phyloP scores from a whole-genome alignment of 495 filamentous ascomycete genomes.

The Apodospora peruviana region DNA sequence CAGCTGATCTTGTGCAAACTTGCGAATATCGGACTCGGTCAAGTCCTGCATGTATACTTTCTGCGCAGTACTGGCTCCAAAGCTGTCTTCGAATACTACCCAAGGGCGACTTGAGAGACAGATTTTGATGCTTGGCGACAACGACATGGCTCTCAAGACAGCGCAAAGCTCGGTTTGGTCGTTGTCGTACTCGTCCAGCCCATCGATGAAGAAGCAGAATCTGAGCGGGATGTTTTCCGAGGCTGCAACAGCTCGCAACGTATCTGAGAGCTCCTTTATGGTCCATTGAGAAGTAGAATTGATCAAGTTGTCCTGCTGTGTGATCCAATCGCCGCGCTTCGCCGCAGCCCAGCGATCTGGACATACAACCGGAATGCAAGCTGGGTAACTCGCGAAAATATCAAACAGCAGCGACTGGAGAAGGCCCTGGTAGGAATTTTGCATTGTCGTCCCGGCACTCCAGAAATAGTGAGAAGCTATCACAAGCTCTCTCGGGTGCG shows the following conservation, averaged over 20 bases:
- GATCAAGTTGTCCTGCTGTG: background rate
- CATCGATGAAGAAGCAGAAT: slow-evolving; percentile 7
- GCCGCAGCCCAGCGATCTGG: too few relatives aligned
- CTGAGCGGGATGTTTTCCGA: background rate
- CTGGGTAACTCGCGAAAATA: too few relatives aligned
- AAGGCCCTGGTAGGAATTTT: background rate
- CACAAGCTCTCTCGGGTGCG: background rate
- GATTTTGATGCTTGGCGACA: background rate
- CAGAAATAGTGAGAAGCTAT: background rate
- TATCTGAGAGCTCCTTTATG: too few relatives aligned
- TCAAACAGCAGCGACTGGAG: background rate
- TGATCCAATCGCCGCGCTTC: background rate
- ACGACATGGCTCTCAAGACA: background rate
- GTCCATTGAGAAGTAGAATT: too few relatives aligned
- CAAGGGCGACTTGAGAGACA: slow-evolving; percentile 7
- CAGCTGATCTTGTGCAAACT: background rate
- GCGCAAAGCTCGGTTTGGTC: background rate
- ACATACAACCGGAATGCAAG: too few relatives aligned
- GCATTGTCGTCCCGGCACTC: background rate
- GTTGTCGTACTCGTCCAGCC: slow-evolving; percentile 8
- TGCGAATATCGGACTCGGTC: background rate
- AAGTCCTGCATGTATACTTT: background rate
- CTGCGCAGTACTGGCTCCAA: too few relatives aligned
- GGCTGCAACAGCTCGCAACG: background rate
- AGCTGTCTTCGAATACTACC: background rate